Evolutionary conservation across 371 early-diverging fungal species (phyloP), one percentile per base, ranked within the genome.

Genomic region (Gilbertella persicaria): DNA sequence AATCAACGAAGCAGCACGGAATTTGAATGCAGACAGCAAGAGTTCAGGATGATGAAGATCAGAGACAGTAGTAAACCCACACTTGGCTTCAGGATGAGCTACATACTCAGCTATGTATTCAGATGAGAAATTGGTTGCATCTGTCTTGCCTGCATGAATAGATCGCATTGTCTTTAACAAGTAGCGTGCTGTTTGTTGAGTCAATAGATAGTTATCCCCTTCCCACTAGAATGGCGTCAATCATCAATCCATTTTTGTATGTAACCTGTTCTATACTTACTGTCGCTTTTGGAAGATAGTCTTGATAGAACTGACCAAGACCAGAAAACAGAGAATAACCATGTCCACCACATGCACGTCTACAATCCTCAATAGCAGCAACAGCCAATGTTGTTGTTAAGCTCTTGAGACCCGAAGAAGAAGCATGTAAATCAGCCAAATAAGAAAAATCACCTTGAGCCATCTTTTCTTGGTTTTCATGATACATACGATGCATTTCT

Each of bases 321-420:
- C 93, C 93, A n/a, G 87, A 87, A 69, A 86, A 88, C 40, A 82
- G 60, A 23, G 88, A 84, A 62, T 86, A 96, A 3, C 94, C 95
- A 50, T 94, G 93, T 13, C 96, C 96, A 58, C 96, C 96, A 53
- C 91, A 89, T 20, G 90, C 85, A 19, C 89, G 82, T 20, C 93
- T 78, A 56, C 88, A 87, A 13, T 87, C 86, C 52, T 96, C 95
- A 57, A 94, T 85, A 26, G 84, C 86, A 30, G 80, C 80, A 7
- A 86, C 65, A 17, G 84, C 84, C 62, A 88, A 67, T 14, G 87
- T 89, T 0, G 93, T 91, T 0, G 84, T 83, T 60, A 91, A 75
- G 30, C 89, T 78, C 78, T 96, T 95, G 40, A 96, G 71, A 2
- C 91, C 92, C 12, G 91, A 90, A n/a, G 84, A 82, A 5, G 89